A percentile compares a stretch with the other conserved stretches of the same genome.
Conservation (phyloP, 2,329 filamentous ascomycete species). For the Colletotrichum scovillei region DNA sequence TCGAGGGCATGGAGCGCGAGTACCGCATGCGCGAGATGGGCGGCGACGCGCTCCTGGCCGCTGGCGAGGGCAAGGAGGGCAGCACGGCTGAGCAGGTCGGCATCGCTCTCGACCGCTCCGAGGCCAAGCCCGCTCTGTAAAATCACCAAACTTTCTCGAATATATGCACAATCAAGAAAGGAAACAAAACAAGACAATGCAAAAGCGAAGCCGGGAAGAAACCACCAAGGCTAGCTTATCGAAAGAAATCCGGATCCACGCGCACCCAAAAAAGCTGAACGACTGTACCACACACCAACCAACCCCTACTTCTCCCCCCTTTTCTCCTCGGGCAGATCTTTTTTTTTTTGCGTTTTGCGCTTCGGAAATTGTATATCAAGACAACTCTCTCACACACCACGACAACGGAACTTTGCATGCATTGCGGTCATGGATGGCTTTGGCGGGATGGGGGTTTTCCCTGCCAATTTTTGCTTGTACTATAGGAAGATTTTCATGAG, state of each 20-base stretch:
- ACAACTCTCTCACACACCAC: slow-evolving; percentile 29
- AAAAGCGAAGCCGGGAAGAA: slow-evolving; percentile 32
- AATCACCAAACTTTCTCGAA: slow-evolving; percentile 11
- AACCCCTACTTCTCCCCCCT: too few relatives aligned
- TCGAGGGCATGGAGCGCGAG: slow-evolving; percentile 97
- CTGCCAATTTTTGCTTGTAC: slow-evolving; percentile 34
- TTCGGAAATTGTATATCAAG: slow-evolving; percentile 32
- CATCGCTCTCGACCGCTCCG: slow-evolving; percentile 58
- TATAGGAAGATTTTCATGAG: slow-evolving; percentile 34
- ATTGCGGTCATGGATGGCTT: slow-evolving; percentile 34
- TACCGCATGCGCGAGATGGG: slow-evolving; percentile 95
- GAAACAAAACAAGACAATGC: not conserved
- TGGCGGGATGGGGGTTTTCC: slow-evolving; percentile 34
- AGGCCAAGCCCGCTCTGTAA: slow-evolving; percentile 64
- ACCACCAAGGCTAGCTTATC: not conserved
- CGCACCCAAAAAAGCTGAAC: slow-evolving; percentile 6
- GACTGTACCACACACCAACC: not conserved
- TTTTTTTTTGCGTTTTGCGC: slow-evolving; percentile 14
- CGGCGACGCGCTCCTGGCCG: slow-evolving; percentile 72
- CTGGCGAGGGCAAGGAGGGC: slow-evolving; percentile 50
- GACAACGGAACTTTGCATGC: slow-evolving; percentile 33
- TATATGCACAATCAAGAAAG: slow-evolving; percentile 35
- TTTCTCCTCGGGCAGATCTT: slow-evolving; percentile 3
- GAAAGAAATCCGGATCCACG: not conserved
- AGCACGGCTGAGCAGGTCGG: slow-evolving; percentile 61